Percentiles rank a stretch among this genome's conserved stretches.
Conservation (phyloP, 2,329 filamentous ascomycete species). For the Microdochium nivale region DNA sequence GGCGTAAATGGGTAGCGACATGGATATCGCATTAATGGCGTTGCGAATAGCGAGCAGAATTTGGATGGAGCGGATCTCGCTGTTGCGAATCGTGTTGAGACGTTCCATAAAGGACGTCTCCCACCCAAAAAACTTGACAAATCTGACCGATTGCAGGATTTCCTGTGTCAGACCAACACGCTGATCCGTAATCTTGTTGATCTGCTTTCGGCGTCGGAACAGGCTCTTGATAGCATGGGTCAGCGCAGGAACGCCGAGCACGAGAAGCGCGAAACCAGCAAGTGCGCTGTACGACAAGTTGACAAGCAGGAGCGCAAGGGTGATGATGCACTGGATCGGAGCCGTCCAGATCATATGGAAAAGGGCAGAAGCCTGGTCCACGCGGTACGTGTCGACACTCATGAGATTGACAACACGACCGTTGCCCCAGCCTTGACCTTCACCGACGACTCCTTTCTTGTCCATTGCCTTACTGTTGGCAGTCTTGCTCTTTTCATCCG, state of each 20-base stretch:
- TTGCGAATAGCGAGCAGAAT: slow-evolving; percentile 75
- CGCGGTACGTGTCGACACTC: slow-evolving; percentile 89
- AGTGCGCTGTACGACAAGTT: slow-evolving; percentile 88
- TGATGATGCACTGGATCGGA: slow-evolving; percentile 69
- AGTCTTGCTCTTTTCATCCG: slow-evolving; percentile 35
- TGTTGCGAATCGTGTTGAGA: slow-evolving; percentile 62
- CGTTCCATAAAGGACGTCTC: slow-evolving; percentile 77
- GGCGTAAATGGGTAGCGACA: slow-evolving; percentile 86
- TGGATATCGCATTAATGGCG: slow-evolving; percentile 72
- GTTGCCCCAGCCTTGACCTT: slow-evolving; percentile 83
- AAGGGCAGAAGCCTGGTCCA: slow-evolving; percentile 80
- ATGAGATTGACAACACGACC: slow-evolving; percentile 88
- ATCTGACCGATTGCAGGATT: slow-evolving; percentile 81
- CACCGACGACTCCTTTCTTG: slow-evolving; percentile 46
- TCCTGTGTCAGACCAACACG: slow-evolving; percentile 87
- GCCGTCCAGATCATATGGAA: slow-evolving; percentile 91
- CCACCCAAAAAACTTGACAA: slow-evolving; percentile 97
- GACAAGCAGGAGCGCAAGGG: slow-evolving; percentile 70
- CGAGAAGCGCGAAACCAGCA: slow-evolving; percentile 74
- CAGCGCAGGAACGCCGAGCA: slow-evolving; percentile 69
- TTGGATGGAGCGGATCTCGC: slow-evolving; percentile 80
- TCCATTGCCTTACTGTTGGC: slow-evolving; percentile 26
- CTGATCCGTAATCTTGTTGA: slow-evolving; percentile 93
- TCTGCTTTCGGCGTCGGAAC: slow-evolving; percentile 64
- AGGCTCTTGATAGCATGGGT: slow-evolving; percentile 69